Evolutionary conservation across 352 stramenopile species (phyloP), one percentile per base, ranked within the genome.

Genomic region (Globisporangium orthogonon): DNA sequence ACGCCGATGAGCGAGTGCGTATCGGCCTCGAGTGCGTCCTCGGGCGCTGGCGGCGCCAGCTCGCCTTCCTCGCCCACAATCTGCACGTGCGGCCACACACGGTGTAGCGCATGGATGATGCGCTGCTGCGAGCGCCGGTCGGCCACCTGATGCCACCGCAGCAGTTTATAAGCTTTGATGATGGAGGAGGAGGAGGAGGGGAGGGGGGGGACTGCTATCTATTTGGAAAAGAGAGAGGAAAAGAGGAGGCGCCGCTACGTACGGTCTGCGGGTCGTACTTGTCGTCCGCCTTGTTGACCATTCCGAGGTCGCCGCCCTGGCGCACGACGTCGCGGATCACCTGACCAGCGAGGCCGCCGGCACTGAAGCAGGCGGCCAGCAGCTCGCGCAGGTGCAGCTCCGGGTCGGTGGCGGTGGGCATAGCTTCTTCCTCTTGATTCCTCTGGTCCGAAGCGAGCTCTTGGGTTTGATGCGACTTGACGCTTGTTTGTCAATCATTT

Each of bases 201-300:
- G 33, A 9, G 33, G 33, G 9, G 33, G 47, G 10, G 29, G 31
- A 37, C 1, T 23, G 1, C 31, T 7, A 9, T 49, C 4, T 33
- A 54, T 23, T 11, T 23, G 28, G 17, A 0, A 41, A 33, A 15
- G 17, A n/a, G 23, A 39, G 1, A 54, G 49, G 5, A 6, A 51
- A 5, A 39, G 10, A 37, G 31, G 10, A n/a, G 11, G 33, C 6
- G 33, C 33, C 10, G 13, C 7, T 11, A 48, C 7, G 33, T 52
- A 72, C 67, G 7, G 82, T 91, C 69, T 91, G 82, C 54, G 82
- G 82, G 58, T 91, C 82, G 66, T 86, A 91, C 48, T 73, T 70
- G 54, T 72, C 73, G 52, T 83, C 81, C 45, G 78, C 72, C 62
- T 91, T 91, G 73, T 87, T 91, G 64, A 91, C 76, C 53, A 88